These are phyloP conservation scores for Agastache rugosa DNA, from an alignment of 257 asterid genomes.

Conservation along the genomic window DNA sequence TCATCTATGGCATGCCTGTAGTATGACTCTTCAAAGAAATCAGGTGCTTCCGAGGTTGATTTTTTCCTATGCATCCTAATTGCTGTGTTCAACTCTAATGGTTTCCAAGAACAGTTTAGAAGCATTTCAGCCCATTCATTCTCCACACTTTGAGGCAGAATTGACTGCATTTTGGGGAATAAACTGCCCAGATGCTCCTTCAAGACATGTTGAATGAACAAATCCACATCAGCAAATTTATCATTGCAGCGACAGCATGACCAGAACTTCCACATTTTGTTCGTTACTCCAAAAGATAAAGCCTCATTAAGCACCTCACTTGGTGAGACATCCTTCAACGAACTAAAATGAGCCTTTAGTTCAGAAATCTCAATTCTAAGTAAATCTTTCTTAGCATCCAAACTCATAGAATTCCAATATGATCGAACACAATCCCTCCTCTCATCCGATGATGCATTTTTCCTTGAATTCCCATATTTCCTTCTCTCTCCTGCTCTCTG, in stretches of 20 bases:
- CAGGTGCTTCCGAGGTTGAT: slow-evolving; percentile 51
- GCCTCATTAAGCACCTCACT: slow-evolving; percentile 63
- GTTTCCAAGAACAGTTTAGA: slow-evolving; percentile 84
- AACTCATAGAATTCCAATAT: slow-evolving; percentile 68
- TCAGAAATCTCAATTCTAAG: slow-evolving; percentile 55
- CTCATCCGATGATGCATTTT: slow-evolving; percentile 65
- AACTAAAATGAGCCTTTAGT: slow-evolving; percentile 62
- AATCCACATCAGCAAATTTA: slow-evolving; percentile 55
- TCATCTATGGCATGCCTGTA: slow-evolving; percentile 52
- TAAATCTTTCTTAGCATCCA: slow-evolving; percentile 59
- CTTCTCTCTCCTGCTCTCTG: slow-evolving; percentile 67
- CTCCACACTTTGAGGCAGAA: slow-evolving; percentile 77
- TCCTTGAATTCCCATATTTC: slow-evolving; percentile 58
- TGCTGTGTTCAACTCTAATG: slow-evolving; percentile 70
- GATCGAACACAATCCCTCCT: slow-evolving; percentile 66
- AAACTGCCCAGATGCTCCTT: slow-evolving; percentile 65
- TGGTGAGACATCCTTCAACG: slow-evolving; percentile 54
- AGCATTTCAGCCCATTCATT: slow-evolving; percentile 91
- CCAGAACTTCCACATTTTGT: slow-evolving; percentile 64
- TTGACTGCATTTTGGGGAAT: slow-evolving; percentile 74
- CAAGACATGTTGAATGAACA: slow-evolving; percentile 58
- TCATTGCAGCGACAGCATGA: slow-evolving; percentile 65
- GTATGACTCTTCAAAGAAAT: slow-evolving; percentile 55
- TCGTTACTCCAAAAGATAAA: slow-evolving; percentile 56
- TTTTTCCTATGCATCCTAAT: slow-evolving; percentile 55